Evolutionary conservation across 225 moss, liverwort and hornwort species (phyloP).

Genomic region (Polytrichum commune): DNA sequence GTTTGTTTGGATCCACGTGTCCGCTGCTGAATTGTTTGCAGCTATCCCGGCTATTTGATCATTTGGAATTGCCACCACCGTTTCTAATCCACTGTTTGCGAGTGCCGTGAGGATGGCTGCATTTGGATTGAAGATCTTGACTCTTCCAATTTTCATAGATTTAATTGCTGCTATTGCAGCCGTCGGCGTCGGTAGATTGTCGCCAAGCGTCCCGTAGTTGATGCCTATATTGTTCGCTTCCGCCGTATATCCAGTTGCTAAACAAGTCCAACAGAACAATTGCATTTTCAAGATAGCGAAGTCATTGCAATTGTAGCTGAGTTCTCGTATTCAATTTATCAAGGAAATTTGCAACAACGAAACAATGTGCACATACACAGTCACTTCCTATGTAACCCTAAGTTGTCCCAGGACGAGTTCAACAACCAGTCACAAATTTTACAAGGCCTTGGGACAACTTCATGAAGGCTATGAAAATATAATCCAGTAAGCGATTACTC

Average conservation of each 20-base stretch:
- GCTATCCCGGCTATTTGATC: slow-evolving; percentile 42
- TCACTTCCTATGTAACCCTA: too few species aligned
- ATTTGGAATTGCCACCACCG: slow-evolving; percentile 48
- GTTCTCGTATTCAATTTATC: too few species aligned
- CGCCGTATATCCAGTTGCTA: slow-evolving; percentile 29
- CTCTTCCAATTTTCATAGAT: slow-evolving; percentile 39
- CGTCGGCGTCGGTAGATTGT: slow-evolving; percentile 49
- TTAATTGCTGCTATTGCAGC: slow-evolving; percentile 33
- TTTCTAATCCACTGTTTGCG: slow-evolving; percentile 45
- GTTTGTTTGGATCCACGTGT: slow-evolving; percentile 48
- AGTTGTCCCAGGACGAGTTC: too few species aligned
- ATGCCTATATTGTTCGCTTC: slow-evolving; percentile 41
- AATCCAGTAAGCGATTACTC: too few species aligned
- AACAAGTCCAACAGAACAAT: too few species aligned
- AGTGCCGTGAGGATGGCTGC: slow-evolving; percentile 46
- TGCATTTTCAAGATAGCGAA: too few species aligned
- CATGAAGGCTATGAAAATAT: too few species aligned
- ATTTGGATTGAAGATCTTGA: slow-evolving; percentile 51
- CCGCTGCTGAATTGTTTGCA: slow-evolving; percentile 28
- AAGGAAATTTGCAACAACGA: too few species aligned
- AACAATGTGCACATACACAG: too few species aligned
- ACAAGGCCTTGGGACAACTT: too few species aligned
- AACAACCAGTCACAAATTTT: too few species aligned
- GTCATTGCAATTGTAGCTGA: too few species aligned
- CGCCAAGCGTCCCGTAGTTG: slow-evolving; percentile 60